Percentiles rank a stretch among this genome's conserved stretches.
Conservation (phyloP, 2,329 filamentous ascomycete species). For the Celoporthe dispersa region DNA sequence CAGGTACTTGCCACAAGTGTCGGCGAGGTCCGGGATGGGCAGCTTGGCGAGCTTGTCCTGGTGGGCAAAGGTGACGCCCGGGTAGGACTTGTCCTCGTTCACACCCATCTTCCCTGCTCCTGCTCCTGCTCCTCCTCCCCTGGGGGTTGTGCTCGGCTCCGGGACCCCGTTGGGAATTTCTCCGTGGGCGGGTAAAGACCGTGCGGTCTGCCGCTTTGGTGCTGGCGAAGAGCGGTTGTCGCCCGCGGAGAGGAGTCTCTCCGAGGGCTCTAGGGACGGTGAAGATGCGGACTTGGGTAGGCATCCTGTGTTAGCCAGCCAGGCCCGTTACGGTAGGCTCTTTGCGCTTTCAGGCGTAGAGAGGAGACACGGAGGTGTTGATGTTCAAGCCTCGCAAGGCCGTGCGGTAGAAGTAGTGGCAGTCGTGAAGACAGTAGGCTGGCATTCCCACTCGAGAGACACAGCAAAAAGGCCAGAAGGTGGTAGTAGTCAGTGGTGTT, state of each 20-base stretch:
- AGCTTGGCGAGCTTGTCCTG: constrained; percentile 90
- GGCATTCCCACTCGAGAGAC: constrained; percentile 65
- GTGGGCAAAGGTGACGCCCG: constrained; percentile 83
- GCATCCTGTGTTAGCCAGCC: constrained; percentile 57
- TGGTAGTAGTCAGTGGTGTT: neutral
- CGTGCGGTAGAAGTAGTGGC: constrained; percentile 92
- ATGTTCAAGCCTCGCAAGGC: constrained; percentile 85
- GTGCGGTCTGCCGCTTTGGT: constrained; percentile 38
- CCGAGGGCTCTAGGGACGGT: constrained; percentile 71
- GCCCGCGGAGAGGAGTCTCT: constrained; percentile 64
- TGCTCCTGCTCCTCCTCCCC: constrained; percentile 43
- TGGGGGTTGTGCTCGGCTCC: constrained; percentile 36
- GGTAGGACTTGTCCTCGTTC: constrained; percentile 58
- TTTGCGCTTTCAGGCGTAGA: constrained; percentile 63
- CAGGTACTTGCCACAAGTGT: constrained; percentile 79
- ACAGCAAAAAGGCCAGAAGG: constrained; percentile 1
- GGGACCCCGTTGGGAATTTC: constrained; percentile 40
- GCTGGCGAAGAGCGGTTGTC: constrained; percentile 39
- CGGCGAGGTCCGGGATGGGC: constrained; percentile 86
- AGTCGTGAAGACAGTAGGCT: constrained; percentile 81
- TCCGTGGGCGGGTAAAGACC: constrained; percentile 43
- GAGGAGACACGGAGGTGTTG: constrained; percentile 75
- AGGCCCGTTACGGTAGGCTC: constrained; percentile 28
- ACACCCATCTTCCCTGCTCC: constrained; percentile 49
- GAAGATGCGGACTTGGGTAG: constrained; percentile 71